Evolutionary conservation across 78 protist genomes (phyloP), one percentile per base, ranked within the genome.

Genomic region (Dictyostelium purpureum): DNA sequence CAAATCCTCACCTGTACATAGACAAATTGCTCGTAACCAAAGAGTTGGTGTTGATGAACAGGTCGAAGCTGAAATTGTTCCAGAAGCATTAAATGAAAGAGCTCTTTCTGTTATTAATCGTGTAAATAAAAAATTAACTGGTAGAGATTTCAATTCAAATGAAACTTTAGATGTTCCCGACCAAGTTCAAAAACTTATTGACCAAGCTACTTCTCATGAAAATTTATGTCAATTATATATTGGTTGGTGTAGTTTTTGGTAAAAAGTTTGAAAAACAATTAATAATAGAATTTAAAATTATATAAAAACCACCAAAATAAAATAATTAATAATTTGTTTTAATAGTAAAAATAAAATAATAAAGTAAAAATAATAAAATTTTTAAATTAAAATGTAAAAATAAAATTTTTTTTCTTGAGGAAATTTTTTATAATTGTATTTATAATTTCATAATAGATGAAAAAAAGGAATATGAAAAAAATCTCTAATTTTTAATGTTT

Each of bases 221-320:
- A 99, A 99, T 81, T 96, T 99, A 42, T 97, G 99, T 77, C 99
- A 98, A 88, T 43, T 90, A 79, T 99, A 96, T 95, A 33, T 97
- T 40, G 99, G 99, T 12, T 99, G 99, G 99, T 99, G 91, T 35
- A 45, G 90, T 43, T 88, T 92, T 51, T 95, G 97, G 96, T 94
- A 79, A 70, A 75, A 6, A n/a, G n/a, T n/a, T n/a, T n/a, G n/a
- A n/a, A n/a, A n/a, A n/a, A n/a, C n/a, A n/a, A n/a, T n/a, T n/a
- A n/a, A n/a, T n/a, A n/a, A n/a, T n/a, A n/a, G n/a, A n/a, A n/a
- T n/a, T n/a, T n/a, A n/a, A n/a, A n/a, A n/a, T n/a, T n/a, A n/a
- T n/a, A n/a, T n/a, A n/a, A n/a, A n/a, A n/a, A n/a, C n/a, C n/a
- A n/a, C n/a, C n/a, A n/a, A n/a, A n/a, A n/a, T n/a, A n/a, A n/a